A percentile compares a stretch with the other conserved stretches of the same genome.
Evolutionary conservation across 441 rosid genomes (phyloP).

Genomic region (Populus hybrid): DNA sequence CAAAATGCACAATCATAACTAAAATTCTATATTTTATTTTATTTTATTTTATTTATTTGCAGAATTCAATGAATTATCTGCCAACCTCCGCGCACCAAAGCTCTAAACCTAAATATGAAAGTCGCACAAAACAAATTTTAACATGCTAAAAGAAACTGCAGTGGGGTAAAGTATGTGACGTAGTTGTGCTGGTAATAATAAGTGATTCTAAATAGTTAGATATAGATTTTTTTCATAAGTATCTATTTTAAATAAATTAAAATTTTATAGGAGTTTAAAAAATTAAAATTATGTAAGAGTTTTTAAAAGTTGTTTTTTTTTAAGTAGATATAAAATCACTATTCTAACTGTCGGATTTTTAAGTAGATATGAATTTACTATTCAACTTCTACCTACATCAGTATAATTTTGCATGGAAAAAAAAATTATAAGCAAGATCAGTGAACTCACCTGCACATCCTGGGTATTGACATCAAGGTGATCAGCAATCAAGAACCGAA

Average conservation of each 20-base stretch:
- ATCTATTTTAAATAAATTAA: too few species aligned
- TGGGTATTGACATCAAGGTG: constrained; percentile 90
- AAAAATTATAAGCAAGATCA: background rate
- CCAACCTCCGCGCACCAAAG: background rate
- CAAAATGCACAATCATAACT: background rate
- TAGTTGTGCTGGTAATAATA: too few species aligned
- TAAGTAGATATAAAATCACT: too few species aligned
- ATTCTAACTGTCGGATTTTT: too few species aligned
- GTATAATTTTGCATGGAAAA: background rate
- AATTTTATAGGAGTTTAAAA: too few species aligned
- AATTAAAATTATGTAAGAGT: too few species aligned
- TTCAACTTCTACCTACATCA: too few species aligned
- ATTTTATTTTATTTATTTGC: background rate
- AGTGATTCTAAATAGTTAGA: too few species aligned
- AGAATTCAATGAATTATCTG: background rate
- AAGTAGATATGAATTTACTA: too few species aligned
- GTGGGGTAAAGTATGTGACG: background rate
- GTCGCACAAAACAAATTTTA: background rate
- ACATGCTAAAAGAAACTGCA: background rate
- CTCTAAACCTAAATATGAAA: background rate
- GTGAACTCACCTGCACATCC: constrained; percentile 67
- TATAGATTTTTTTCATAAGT: too few species aligned
- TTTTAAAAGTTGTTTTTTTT: too few species aligned
- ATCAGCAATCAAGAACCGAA: constrained; percentile 80
- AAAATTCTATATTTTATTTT: background rate